phyloP scores from a whole-genome alignment of 2,329 filamentous ascomycete genomes.

The Ophiostoma sp. region DNA sequence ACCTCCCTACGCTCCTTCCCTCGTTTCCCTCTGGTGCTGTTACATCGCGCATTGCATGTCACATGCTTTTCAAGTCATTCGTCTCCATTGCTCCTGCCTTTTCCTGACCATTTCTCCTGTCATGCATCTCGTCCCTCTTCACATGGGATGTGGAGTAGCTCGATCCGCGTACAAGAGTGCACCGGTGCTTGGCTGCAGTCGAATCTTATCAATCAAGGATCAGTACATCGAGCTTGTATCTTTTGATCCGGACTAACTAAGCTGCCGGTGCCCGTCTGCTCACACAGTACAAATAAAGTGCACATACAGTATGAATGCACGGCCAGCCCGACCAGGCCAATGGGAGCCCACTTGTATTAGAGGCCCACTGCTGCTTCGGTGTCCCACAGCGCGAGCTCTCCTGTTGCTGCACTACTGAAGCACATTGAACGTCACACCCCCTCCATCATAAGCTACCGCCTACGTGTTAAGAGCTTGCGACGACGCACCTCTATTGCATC shows the following conservation, averaged over 20 bases:
- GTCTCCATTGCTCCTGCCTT: background rate
- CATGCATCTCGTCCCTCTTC: background rate
- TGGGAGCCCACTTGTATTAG: conserved; percentile 6
- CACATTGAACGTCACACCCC: conserved; percentile 10
- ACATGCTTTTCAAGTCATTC: background rate
- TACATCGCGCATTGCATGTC: background rate
- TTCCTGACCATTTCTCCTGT: background rate
- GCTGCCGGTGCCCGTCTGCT: background rate
- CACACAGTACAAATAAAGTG: background rate
- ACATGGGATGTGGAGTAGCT: conserved; percentile 3
- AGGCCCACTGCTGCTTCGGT: conserved; percentile 13
- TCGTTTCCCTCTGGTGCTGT: background rate
- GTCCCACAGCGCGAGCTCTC: conserved; percentile 14
- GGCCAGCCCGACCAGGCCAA: background rate
- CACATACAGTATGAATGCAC: background rate
- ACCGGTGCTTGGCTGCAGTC: conserved; percentile 15
- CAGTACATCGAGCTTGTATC: conserved; percentile 13
- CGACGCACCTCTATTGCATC: background rate
- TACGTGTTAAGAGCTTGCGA: conserved; percentile 1
- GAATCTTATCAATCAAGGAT: conserved; percentile 25
- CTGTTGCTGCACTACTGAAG: conserved; percentile 14
- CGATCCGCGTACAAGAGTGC: background rate
- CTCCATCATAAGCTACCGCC: background rate
- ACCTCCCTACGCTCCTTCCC: background rate
- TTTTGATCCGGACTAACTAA: background rate